Percentiles rank a stretch among this genome's conserved stretches.
Conservation (phyloP, 2,329 filamentous ascomycete genomes). For the Aspergillus thermomutatus region DNA sequence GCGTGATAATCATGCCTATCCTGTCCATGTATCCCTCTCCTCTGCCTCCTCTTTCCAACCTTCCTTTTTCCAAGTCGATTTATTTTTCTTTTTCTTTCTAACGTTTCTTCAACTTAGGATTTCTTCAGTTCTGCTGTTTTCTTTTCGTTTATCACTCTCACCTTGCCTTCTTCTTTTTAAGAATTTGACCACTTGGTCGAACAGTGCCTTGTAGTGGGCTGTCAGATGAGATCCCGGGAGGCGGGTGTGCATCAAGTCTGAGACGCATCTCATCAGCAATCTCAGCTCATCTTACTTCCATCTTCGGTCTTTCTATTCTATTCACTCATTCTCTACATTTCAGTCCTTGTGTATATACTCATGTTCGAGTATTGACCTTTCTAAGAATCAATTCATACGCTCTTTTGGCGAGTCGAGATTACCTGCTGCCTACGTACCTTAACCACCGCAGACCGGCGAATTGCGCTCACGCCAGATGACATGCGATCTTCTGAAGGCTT, state of each 20-base stretch:
- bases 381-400: neutral
- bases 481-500: neutral
- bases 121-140: neutral
- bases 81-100: neutral
- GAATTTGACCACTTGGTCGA: neutral
- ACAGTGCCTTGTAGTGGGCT: neutral
- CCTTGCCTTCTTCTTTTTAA: neutral
- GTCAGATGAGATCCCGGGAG: neutral
- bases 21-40: neutral
- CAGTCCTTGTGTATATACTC: neutral
- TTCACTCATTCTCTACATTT: neutral
- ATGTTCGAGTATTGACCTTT: neutral
- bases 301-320: neutral
- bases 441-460: neutral
- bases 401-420: neutral
- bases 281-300: neutral
- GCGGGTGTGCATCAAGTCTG: neutral
- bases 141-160: neutral
- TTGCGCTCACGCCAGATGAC: neutral
- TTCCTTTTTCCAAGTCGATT: neutral
- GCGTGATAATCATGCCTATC: neutral
- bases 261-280: neutral
- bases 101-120: neutral
- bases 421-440: neutral
- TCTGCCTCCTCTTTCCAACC: neutral